Evolutionary conservation across 352 stramenopile species (phyloP).

Genomic region (Phytophthora pseudosyringae): DNA sequence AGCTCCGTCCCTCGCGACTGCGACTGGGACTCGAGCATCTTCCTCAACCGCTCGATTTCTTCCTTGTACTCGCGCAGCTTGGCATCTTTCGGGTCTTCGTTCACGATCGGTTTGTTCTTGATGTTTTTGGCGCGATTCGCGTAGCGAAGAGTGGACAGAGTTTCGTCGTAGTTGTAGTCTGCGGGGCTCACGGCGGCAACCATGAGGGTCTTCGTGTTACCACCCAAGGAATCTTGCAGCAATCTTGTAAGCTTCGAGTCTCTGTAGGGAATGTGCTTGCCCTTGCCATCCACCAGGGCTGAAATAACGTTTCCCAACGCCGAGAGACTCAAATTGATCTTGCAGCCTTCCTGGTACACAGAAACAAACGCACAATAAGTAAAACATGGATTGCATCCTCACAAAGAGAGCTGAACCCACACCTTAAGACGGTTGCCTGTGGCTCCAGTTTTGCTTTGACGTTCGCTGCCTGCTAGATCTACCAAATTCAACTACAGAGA

Average conservation of each 20-base stretch:
- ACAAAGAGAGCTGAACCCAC: background rate
- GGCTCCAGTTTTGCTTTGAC: constrained; percentile 85
- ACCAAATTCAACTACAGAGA: constrained; percentile 80
- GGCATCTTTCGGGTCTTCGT: constrained; percentile 95
- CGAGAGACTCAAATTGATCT: constrained; percentile 87
- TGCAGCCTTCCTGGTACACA: constrained; percentile 75
- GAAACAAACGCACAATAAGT: background rate
- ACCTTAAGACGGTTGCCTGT: constrained; percentile 82
- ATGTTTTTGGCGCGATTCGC: constrained; percentile 97
- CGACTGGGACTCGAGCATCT: constrained; percentile 70
- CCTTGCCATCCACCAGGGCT: constrained; percentile 85
- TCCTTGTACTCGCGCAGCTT: constrained; percentile 92
- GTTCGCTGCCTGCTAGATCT: constrained; percentile 81
- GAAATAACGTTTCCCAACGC: constrained; percentile 88
- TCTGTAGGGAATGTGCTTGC: constrained; percentile 90
- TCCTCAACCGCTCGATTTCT: constrained; percentile 88
- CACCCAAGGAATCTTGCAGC: constrained; percentile 93
- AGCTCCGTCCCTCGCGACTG: constrained; percentile 51
- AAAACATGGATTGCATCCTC: background rate
- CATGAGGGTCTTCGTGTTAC: constrained; percentile 97
- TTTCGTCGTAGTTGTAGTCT: constrained; percentile 97
- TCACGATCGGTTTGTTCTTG: constrained; percentile 96
- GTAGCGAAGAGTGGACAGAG: constrained; percentile 95
- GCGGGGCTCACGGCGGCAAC: constrained; percentile 95
- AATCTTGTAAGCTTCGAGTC: constrained; percentile 94